Evolutionary conservation across 805 yeast species (phyloP).

Genomic region (Yarrowia keelungensis): DNA sequence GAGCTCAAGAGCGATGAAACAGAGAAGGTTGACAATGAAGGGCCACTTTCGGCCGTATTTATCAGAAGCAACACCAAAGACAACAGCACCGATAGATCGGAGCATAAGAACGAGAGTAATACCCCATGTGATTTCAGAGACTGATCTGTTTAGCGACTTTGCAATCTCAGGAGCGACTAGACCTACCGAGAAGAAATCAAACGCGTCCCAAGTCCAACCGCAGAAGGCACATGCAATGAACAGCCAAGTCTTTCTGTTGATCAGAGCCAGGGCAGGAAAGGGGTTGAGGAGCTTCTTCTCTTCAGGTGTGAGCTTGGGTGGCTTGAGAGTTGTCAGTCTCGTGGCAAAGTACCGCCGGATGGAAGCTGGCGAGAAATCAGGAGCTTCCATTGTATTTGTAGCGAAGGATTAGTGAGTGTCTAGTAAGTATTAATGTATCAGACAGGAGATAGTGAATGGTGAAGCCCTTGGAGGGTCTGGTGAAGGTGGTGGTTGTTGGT

Average conservation of each 20-base stretch:
- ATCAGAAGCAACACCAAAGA: conserved; percentile 69
- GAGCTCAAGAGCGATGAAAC: conserved; percentile 64
- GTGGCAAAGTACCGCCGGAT: conserved; percentile 48
- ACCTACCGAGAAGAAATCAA: conserved; percentile 71
- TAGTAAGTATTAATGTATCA: neutral
- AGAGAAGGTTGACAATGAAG: conserved; percentile 58
- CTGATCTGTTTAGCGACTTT: conserved; percentile 53
- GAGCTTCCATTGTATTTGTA: conserved; percentile 37
- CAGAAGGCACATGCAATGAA: conserved; percentile 64
- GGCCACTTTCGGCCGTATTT: conserved; percentile 72
- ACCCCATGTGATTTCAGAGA: conserved; percentile 71
- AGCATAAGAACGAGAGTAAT: conserved; percentile 74
- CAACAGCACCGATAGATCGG: conserved; percentile 72
- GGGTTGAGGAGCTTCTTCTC: conserved; percentile 59
- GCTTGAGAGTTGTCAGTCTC: conserved; percentile 48
- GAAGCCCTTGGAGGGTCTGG: neutral
- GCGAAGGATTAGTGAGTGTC: neutral
- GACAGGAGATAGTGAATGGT: neutral
- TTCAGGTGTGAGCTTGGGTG: conserved; percentile 44
- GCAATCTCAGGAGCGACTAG: conserved; percentile 63
- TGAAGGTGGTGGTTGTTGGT: neutral
- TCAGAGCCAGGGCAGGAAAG: conserved; percentile 58
- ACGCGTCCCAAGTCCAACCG: conserved; percentile 77
- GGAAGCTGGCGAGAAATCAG: conserved; percentile 43
- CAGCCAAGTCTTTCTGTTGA: conserved; percentile 65